phyloP scores from a whole-genome alignment of 495 filamentous ascomycete genomes.

The Neurospora cerealis region DNA sequence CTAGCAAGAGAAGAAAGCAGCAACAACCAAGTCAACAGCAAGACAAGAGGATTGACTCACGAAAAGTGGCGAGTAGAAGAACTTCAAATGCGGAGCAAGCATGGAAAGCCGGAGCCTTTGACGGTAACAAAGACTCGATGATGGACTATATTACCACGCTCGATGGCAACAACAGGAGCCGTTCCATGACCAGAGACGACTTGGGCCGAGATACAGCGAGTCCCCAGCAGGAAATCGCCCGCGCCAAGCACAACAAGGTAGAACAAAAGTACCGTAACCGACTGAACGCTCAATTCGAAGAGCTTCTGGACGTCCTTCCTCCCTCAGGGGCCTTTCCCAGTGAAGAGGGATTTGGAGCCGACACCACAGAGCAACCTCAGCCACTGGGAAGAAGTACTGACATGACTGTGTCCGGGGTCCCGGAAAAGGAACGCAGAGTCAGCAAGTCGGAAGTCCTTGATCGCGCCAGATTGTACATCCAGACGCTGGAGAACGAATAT shows the following conservation, averaged over 20 bases:
- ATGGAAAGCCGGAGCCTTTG: not conserved
- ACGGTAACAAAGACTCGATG: not conserved
- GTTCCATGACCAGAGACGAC: not conserved
- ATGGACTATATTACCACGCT: not conserved
- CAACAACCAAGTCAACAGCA: not conserved
- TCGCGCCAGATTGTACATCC: constrained; percentile 17
- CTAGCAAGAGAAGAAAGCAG: not conserved
- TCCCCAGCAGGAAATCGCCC: not conserved
- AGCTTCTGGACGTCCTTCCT: constrained; percentile 19
- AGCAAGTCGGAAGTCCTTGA: constrained; percentile 27
- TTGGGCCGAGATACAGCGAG: not conserved
- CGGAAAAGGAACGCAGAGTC: constrained; percentile 5
- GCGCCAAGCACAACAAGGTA: constrained; percentile 3
- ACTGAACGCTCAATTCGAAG: constrained; percentile 18
- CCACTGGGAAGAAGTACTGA: not conserved
- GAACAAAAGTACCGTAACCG: constrained; percentile 6
- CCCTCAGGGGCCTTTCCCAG: not conserved
- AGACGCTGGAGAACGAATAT: constrained; percentile 9
- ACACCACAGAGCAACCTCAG: not conserved
- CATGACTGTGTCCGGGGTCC: not conserved
- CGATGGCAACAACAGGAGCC: not conserved
- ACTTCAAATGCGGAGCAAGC: not conserved
- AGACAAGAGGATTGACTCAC: not conserved
- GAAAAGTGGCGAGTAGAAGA: not conserved
- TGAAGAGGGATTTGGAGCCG: not conserved